Base-by-base conservation (phyloP, 257 asterid genomes). In the Primulina eburnea region DNA sequence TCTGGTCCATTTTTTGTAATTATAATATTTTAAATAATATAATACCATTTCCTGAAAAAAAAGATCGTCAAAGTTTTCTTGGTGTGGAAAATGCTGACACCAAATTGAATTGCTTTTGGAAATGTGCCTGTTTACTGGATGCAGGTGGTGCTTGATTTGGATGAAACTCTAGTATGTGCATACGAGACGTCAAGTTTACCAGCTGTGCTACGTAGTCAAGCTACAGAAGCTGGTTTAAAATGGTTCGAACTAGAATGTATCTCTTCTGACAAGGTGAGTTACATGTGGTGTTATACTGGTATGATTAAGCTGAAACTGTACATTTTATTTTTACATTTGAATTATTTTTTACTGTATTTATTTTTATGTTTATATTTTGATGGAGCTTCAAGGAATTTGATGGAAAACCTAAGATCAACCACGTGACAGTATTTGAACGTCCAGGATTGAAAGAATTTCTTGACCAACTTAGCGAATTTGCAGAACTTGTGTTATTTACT, bases 131-230 rank as follows among this genome's bases (percentile, higher is more conserved):
- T 64, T 40, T 73, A 68, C 56, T 77, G 74, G 67, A 40, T 82
- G 73, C 82, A 89, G 97, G 97, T 91, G 69, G 97, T 91, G 79
- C 95, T 91, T 74, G 96, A 91, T 82, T 82, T 91, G 87, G 97
- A 91, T 85, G 97, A 91, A 81, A 91, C 97, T 71, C 83, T 88
- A 67, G 87, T 91, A 16, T 91, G 96, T 84, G 95, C 97, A 26
- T 91, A 84, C 47, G 97, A 91, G 84, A 84, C 97, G 9, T 87
- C 90, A 69, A 87, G 90, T 78, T 79, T 91, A 77, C 97, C 96
- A 57, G 78, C 84, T 62, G 70, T 71, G 34, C 70, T 88, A 76
- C 87, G 95, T 70, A 84, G 78, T 83, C 95, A 85, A 73, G 97
- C 97, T 73, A 86, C 89, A 63, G 96, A 87, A 65, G 97, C 91